Evolutionary conservation across 202 grass and related monocot genomes (phyloP).

Genomic region (Tripidium arundinaceum): DNA sequence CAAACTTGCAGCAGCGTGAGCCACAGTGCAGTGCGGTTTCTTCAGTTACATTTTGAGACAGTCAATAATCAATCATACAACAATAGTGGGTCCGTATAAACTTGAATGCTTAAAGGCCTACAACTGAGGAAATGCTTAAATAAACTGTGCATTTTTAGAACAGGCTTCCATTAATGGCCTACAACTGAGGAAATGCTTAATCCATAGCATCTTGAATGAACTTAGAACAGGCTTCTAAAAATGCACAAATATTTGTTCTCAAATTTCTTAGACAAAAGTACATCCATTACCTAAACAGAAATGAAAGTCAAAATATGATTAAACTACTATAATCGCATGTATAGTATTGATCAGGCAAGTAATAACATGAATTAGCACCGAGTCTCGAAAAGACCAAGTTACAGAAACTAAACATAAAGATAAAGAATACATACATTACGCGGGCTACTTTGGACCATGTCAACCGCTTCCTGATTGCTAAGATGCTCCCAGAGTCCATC

Average conservation of each 20-base stretch:
- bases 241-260: neutral
- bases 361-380: slow-evolving; percentile 18
- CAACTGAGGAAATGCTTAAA: neutral
- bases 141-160: no score
- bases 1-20: neutral
- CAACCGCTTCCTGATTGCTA: slow-evolving; percentile 84
- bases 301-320: neutral
- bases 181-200: neutral
- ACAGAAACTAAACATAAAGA: slow-evolving; percentile 39
- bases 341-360: neutral
- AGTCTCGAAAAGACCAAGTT: slow-evolving; percentile 25
- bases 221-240: neutral
- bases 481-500: slow-evolving; percentile 98
- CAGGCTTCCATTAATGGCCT: no score
- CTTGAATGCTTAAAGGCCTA: neutral
- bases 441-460: slow-evolving; percentile 70
- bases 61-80: neutral
- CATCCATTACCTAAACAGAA: neutral
- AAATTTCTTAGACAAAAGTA: slow-evolving; percentile 5
- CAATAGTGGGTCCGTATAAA: neutral
- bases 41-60: slow-evolving; percentile 14
- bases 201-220: slow-evolving; percentile 6
- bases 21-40: neutral
- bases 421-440: slow-evolving; percentile 67
- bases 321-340: neutral